phyloP scores from a whole-genome alignment of 176 grass and related monocot species.

The Canna indica region DNA sequence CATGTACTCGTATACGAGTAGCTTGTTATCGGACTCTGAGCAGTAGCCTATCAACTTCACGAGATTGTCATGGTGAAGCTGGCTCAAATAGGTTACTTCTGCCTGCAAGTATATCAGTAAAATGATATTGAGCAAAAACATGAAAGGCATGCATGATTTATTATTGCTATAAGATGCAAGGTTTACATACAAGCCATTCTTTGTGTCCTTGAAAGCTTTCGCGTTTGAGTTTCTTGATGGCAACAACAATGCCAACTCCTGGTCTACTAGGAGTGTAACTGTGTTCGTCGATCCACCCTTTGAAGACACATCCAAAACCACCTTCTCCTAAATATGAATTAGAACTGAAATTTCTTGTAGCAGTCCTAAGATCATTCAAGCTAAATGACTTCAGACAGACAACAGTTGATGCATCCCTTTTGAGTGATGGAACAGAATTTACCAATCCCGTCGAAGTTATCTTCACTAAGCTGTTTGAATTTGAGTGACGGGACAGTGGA shows the following conservation, averaged over 20 bases:
- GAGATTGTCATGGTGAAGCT: conserved; percentile 29
- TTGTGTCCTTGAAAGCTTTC: conserved; percentile 18
- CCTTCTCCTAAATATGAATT: conserved; percentile 25
- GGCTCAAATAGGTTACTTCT: conserved; percentile 21
- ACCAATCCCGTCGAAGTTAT: neutral
- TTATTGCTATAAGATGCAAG: neutral
- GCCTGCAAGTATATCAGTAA: conserved; percentile 4
- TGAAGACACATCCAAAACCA: conserved; percentile 17
- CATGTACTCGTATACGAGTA: conserved; percentile 31
- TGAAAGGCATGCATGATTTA: neutral
- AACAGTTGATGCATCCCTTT: neutral
- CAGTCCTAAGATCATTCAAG: conserved; percentile 21
- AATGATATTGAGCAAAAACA: neutral
- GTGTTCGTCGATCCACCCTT: conserved; percentile 27
- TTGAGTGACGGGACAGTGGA: conserved; percentile 4
- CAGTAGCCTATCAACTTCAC: conserved; percentile 21
- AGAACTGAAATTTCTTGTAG: conserved; percentile 15
- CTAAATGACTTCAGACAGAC: conserved; percentile 17
- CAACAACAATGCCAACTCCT: conserved; percentile 19
- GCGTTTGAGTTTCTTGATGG: conserved; percentile 24
- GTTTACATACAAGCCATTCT: conserved; percentile 17
- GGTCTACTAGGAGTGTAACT: conserved; percentile 14
- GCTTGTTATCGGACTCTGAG: conserved; percentile 10
- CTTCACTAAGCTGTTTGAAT: neutral
- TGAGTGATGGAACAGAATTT: conserved; percentile 6